Evolutionary conservation across 345 rosid species (phyloP).

Genomic region (Eucalyptus marginata): DNA sequence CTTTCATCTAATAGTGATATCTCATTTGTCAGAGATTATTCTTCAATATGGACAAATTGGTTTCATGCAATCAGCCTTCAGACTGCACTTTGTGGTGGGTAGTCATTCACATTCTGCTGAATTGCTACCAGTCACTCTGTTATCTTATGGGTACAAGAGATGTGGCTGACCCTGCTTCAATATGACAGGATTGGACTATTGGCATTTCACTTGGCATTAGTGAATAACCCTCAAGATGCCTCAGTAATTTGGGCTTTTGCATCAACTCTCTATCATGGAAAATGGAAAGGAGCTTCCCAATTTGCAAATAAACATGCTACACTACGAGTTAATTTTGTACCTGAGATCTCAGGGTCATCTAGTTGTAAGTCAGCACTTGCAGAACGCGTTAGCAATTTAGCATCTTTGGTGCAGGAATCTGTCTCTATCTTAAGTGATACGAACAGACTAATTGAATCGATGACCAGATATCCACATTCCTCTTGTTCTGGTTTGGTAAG

Average conservation of each 20-base stretch:
- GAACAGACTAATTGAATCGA: constrained; percentile 11
- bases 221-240: constrained; percentile 67
- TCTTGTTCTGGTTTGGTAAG: constrained; percentile 46
- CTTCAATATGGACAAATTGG: constrained; percentile 66
- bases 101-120: background rate
- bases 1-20: background rate
- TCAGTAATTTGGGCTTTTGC: constrained; percentile 56
- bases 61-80: constrained; percentile 72
- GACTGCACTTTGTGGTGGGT: constrained; percentile 62
- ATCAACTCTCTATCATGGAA: constrained; percentile 54
- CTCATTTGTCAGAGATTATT: constrained; percentile 47
- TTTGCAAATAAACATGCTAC: constrained; percentile 42
- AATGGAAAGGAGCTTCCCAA: constrained; percentile 55
- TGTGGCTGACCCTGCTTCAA: background rate
- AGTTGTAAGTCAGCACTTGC: constrained; percentile 47
- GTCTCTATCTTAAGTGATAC: constrained; percentile 24
- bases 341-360: constrained; percentile 51
- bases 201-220: constrained; percentile 81
- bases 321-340: constrained; percentile 19
- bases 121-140: background rate
- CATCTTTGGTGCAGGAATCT: constrained; percentile 31
- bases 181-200: constrained; percentile 67
- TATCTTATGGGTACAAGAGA: background rate
- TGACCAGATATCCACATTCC: constrained; percentile 23
- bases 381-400: constrained; percentile 42